Base-by-base conservation (phyloP, 345 rosid genomes). In the Luvunga scandens region DNA sequence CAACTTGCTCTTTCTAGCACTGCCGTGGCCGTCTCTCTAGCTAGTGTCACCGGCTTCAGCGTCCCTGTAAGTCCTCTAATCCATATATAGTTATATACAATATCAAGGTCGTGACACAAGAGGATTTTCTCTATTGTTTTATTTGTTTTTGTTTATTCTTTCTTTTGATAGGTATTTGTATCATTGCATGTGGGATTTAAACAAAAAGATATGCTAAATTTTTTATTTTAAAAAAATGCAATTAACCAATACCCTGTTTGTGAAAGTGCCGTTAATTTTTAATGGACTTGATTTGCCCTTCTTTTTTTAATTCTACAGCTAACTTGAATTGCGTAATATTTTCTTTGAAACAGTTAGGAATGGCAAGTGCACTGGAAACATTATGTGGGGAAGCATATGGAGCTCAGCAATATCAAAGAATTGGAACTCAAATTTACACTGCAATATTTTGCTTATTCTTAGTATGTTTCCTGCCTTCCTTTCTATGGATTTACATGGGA, bases 361-460 rank as follows among this genome's bases (percentile, higher is more conserved):
- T 93, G 85, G 84, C 96, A 1, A 83, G 82, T 84, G 97, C 91
- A 9, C 77, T 92, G 79, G 97, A 95, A 82, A 95, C 98, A 36
- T 68, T 95, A 60, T 86, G 92, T 74, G 97, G 99, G 12, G 97
- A 92, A 88, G 94, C 97, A 2, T 84, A 87, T 77, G 98, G 97
- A 83, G 94, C 97, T 42, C 67, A 87, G 33, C 94, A 89, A 30
- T 91, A 79, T 30, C 71, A 73, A 53, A 92, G 69, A 81, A 83
- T 92, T 12, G 94, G 94, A 76, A 85, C 73, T 66, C 90, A 89
- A 36, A 88, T 88, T 33, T 86, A 91, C 74, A 87, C 91, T 18
- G 97, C 89, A 2, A 88, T 91, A 7, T 56, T 92, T 75, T 80
- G 84, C 66, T 75, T 86, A 22, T 45, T 81, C 14, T 27, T 88